phyloP scores from a whole-genome alignment of 2,329 filamentous ascomycete genomes.

The Gaeumannomyces sp. region DNA sequence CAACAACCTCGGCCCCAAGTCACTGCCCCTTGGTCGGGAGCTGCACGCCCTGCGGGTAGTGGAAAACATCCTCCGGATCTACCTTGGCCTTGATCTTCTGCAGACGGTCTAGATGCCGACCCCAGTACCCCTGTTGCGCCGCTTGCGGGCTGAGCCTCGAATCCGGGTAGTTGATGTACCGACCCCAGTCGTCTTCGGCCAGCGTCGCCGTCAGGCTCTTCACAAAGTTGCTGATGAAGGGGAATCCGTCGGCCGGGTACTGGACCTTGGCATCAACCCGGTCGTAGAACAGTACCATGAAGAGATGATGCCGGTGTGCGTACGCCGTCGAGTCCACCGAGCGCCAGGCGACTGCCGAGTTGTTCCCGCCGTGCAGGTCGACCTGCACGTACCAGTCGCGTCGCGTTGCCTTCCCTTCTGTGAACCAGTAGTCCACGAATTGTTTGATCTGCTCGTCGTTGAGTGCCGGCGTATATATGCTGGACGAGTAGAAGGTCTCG shows the following conservation, averaged over 20 bases:
- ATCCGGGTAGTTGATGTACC: constrained; percentile 37
- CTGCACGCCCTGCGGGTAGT: constrained; percentile 32
- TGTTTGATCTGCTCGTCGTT: constrained; percentile 26
- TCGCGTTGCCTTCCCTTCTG: constrained; percentile 27
- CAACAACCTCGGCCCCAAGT: background rate
- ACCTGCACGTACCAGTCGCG: constrained; percentile 36
- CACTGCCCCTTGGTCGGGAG: constrained; percentile 14
- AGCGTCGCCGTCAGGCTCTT: constrained; percentile 25
- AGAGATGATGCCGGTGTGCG: constrained; percentile 37
- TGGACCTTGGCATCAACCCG: constrained; percentile 23
- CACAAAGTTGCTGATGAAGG: constrained; percentile 28
- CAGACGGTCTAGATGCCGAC: constrained; percentile 26
- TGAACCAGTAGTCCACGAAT: constrained; percentile 35
- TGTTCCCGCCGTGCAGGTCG: constrained; percentile 35
- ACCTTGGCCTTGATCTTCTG: constrained; percentile 28
- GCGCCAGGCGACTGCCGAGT: constrained; percentile 28
- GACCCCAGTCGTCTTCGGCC: constrained; percentile 26
- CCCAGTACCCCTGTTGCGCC: constrained; percentile 32
- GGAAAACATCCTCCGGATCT: constrained; percentile 33
- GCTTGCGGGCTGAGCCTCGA: constrained; percentile 26
- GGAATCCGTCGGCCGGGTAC: constrained; percentile 29
- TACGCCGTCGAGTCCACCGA: constrained; percentile 29
- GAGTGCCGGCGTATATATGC: constrained; percentile 32
- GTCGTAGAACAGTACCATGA: constrained; percentile 44
- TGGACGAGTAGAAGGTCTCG: constrained; percentile 37